Evolutionary conservation across 768 basidiomycete genomes (phyloP).

Genomic region (Hygrocybe punicea): DNA sequence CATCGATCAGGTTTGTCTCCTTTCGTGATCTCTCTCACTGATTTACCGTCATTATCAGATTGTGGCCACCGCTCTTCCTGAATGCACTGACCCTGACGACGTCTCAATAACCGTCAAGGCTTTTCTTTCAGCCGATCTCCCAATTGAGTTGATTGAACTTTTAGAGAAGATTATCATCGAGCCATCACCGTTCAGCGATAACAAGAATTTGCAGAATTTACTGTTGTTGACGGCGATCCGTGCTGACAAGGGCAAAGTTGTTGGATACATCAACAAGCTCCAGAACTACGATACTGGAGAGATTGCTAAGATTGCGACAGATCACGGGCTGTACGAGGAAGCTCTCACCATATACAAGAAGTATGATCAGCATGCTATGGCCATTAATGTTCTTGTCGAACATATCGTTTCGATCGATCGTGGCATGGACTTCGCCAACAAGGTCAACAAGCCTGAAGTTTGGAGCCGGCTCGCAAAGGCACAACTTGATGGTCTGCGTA

Average conservation of each 20-base stretch:
- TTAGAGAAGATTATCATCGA: constrained; percentile 99
- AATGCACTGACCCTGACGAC: constrained; percentile 97
- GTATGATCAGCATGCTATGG: constrained; percentile 90
- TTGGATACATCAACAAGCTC: constrained; percentile 95
- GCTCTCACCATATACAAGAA: constrained; percentile 98
- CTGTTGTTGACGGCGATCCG: constrained; percentile 93
- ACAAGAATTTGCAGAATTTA: constrained; percentile 93
- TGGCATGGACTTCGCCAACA: constrained; percentile 91
- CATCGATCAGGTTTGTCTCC: constrained; percentile 73
- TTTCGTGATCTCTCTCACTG: not conserved
- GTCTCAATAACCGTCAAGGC: constrained; percentile 98
- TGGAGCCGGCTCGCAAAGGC: constrained; percentile 99
- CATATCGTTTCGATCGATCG: constrained; percentile 98
- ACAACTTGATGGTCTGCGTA: constrained; percentile 94
- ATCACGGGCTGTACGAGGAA: constrained; percentile 93
- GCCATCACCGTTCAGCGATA: constrained; percentile 96
- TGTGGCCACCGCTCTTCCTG: constrained; percentile 90
- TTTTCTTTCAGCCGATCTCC: constrained; percentile 94
- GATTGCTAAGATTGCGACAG: constrained; percentile 95
- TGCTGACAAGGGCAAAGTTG: constrained; percentile 97
- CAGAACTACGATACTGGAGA: constrained; percentile 92
- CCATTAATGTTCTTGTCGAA: constrained; percentile 96
- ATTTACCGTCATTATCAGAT: constrained; percentile 47
- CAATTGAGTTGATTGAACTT: constrained; percentile 93
- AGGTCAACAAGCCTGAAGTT: constrained; percentile 93